Base-by-base conservation (phyloP, 2,329 filamentous ascomycete genomes). In the Phialocephala sp. region DNA sequence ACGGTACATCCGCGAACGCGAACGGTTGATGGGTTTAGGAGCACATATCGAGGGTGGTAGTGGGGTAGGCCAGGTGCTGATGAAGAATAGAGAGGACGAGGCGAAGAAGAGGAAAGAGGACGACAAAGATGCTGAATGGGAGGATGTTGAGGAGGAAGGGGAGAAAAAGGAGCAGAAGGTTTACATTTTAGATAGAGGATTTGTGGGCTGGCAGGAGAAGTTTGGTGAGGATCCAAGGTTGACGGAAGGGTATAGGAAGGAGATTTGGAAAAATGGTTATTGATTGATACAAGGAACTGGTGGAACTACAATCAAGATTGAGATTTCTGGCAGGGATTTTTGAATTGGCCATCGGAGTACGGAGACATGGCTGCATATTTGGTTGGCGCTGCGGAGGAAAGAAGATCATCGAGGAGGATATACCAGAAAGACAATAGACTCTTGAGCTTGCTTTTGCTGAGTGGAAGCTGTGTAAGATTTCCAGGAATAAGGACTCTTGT, bases 141-240 rank as follows among this genome's bases (percentile, higher is more conserved):
- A 70, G 47, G 72, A 74, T 45, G 69, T 72, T 27, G 72, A 76
- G 20, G 72, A 69, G 35, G 71, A 68, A 36, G 72, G 75, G 20
- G 71, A 69, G 43, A 71, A 66, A 14, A 65, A 60, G 60, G 72
- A 79, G 41, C 94, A 97, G 81, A 87, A 88, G 73, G 90, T 98
- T 5, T 91, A 86, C 77, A 88, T 98, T 8, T 82, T 98, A 2
- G 91, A 96, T 59, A 85, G 88, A 0, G 95, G 95, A 0, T 99
- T 98, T 76, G 85, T 88, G 15, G 87, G 89, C 64, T 99, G 95
- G 95, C 93, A 97, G 84, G 89, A 96, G 80, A 82, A 85, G 71
- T 92, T 89, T 79, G 94, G 93, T 0, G 82, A 86, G 60, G 93
- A 98, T 79, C 83, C 89, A 76, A 81, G 87, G 69, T 80, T 99